Percentiles rank a stretch among this genome's conserved stretches.
Conservation (phyloP, 805 yeast species). For the Tetrapisispora pingtungensis region DNA sequence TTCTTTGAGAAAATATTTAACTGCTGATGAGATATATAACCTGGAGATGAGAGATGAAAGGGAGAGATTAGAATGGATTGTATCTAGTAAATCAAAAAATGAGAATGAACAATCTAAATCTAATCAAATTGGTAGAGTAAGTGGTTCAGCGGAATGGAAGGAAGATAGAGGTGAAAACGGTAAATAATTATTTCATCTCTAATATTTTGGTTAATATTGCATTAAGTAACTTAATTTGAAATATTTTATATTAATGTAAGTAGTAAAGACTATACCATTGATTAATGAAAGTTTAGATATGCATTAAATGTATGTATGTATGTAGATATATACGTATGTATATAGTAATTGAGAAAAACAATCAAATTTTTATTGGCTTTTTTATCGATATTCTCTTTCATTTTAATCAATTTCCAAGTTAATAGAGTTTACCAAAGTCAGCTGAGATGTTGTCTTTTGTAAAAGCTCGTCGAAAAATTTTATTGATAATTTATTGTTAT, state of each 20-base stretch:
- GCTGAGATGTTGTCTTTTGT: conserved; percentile 17
- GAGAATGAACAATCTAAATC: neutral
- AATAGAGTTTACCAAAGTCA: conserved; percentile 15
- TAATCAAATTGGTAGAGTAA: conserved; percentile 37
- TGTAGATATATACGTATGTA: no score
- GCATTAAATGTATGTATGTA: no score
- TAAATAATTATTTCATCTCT: conserved; percentile 6
- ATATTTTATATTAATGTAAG: no score
- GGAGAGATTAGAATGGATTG: conserved; percentile 27
- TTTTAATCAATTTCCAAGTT: conserved; percentile 25
- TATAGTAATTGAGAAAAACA: no score
- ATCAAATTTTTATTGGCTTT: no score
- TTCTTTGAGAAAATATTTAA: conserved; percentile 22
- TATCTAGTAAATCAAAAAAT: neutral
- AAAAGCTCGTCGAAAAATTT: conserved; percentile 20
- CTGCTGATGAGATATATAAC: conserved; percentile 31
- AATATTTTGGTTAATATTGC: no score
- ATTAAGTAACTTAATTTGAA: no score
- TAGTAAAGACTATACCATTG: neutral
- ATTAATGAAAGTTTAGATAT: no score
- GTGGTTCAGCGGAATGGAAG: conserved; percentile 74
- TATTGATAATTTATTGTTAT: conserved; percentile 18
- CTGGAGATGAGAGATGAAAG: conserved; percentile 25
- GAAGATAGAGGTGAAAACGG: conserved; percentile 73
- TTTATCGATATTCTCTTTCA: no score